These are phyloP conservation scores for Apiotrichum sp. DNA, from an alignment of 1,284 basidiomycete species.

Conservation along the genomic window DNA sequence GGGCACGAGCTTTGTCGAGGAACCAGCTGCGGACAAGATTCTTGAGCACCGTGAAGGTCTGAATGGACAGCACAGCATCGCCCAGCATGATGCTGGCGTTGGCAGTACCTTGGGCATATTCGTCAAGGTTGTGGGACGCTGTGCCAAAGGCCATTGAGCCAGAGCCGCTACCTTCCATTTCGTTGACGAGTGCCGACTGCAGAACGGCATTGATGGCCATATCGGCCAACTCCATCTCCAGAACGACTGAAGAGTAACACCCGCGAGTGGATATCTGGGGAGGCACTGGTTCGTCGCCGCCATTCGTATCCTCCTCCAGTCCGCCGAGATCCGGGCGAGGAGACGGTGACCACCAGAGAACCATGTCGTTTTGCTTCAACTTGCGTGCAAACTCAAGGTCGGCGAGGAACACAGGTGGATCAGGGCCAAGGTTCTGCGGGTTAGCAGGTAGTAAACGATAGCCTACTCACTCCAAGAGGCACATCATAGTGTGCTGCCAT, in stretches of 20 bases:
- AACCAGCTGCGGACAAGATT: constrained; percentile 88
- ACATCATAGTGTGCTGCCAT: constrained; percentile 88
- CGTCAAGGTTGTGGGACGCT: constrained; percentile 81
- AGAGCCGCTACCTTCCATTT: constrained; percentile 83
- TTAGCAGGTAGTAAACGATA: constrained; percentile 7
- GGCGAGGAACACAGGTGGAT: constrained; percentile 77
- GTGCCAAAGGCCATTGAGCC: constrained; percentile 91
- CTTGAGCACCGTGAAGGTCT: constrained; percentile 80
- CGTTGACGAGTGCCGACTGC: constrained; percentile 91
- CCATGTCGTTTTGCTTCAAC: constrained; percentile 76
- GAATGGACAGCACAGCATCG: constrained; percentile 84
- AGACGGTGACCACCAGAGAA: constrained; percentile 94
- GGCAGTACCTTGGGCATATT: constrained; percentile 69
- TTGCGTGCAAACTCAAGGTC: constrained; percentile 89
- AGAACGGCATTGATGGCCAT: constrained; percentile 91
- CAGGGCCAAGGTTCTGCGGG: constrained; percentile 70
- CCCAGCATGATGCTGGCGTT: constrained; percentile 77
- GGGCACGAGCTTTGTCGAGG: constrained; percentile 66
- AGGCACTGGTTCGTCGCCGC: constrained; percentile 68
- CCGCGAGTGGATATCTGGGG: constrained; percentile 83
- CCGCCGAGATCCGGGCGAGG: constrained; percentile 92
- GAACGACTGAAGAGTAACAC: constrained; percentile 85
- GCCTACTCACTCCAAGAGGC: constrained; percentile 59
- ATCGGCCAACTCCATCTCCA: constrained; percentile 85
- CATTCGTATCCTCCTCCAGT: constrained; percentile 75